phyloP scores from a whole-genome alignment of 306 rosid species.

The Sesbania bispinosa region DNA sequence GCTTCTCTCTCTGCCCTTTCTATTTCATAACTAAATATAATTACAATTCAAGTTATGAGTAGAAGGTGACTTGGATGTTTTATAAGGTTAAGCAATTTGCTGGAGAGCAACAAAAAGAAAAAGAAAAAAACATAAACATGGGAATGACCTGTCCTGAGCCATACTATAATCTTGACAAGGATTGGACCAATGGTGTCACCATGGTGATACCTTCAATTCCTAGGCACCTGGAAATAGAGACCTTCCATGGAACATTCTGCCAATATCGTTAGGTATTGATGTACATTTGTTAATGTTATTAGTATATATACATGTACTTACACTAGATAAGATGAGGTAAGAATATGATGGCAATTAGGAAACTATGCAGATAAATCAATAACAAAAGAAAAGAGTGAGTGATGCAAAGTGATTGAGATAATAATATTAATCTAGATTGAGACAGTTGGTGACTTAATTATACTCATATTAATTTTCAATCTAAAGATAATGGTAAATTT shows the following conservation, averaged over 20 bases:
- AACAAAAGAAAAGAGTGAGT: not conserved
- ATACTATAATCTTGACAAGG: constrained; percentile 10
- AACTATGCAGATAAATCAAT: not conserved
- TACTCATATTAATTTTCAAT: not conserved
- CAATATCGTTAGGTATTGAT: constrained; percentile 10
- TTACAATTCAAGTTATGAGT: constrained; percentile 17
- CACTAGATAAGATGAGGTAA: constrained; percentile 12
- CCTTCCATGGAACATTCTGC: constrained; percentile 29
- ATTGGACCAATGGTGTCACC: constrained; percentile 19
- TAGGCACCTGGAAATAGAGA: constrained; percentile 23
- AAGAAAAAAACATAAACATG: not conserved
- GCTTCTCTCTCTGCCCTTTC: constrained; percentile 17
- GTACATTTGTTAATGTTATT: constrained; percentile 16
- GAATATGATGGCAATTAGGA: not conserved
- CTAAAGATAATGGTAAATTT: not conserved
- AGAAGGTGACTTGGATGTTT: constrained; percentile 28
- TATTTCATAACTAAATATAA: constrained; percentile 26
- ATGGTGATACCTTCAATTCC: not conserved
- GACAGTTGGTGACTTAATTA: not conserved
- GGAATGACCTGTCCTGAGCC: not conserved
- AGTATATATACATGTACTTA: constrained; percentile 5
- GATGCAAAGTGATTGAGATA: not conserved
- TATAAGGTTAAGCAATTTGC: not conserved
- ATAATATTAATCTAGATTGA: not conserved
- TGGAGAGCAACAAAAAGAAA: not conserved